Evolutionary conservation across 2,329 filamentous ascomycete species (phyloP).

Genomic region (Fusarium incarnatum): DNA sequence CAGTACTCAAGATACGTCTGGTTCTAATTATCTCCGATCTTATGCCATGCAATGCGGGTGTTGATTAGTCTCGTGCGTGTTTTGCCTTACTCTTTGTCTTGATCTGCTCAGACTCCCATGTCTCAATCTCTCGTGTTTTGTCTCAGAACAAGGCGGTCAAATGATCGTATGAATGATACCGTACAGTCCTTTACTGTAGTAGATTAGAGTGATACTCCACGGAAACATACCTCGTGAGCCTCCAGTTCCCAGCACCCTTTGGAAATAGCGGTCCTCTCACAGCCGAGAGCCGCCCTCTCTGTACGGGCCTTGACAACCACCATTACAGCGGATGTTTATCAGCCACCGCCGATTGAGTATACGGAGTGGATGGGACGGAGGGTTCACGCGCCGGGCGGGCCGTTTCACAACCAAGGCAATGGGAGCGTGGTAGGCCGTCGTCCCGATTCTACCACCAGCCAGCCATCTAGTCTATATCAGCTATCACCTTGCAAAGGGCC

Average conservation of each 20-base stretch:
- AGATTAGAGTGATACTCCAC: constrained; percentile 25
- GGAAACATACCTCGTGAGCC: constrained; percentile 38
- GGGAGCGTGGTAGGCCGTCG: constrained; percentile 20
- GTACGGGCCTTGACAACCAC: constrained; percentile 11
- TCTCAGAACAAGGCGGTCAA: constrained; percentile 37
- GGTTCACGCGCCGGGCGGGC: constrained; percentile 46
- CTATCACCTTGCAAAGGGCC: constrained; percentile 2
- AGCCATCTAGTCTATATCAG: constrained; percentile 17
- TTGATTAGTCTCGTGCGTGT: constrained; percentile 11
- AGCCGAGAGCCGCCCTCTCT: constrained; percentile 25
- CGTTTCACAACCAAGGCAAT: constrained; percentile 44
- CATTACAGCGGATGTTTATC: constrained; percentile 17
- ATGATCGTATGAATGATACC: constrained; percentile 16
- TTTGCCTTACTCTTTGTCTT: constrained; percentile 4
- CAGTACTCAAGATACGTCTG: constrained; percentile 7
- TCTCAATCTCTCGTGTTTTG: constrained; percentile 18
- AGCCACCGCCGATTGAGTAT: constrained; percentile 21
- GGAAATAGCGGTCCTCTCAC: constrained; percentile 33
- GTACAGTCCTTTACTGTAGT: constrained; percentile 10
- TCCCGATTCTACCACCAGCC: constrained; percentile 21
- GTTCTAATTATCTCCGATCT: constrained; percentile 13
- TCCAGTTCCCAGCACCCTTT: constrained; percentile 21
- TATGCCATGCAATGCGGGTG: constrained; percentile 13
- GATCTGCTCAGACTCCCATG: constrained; percentile 25
- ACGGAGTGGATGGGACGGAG: constrained; percentile 38